Conservation (phyloP, 2,329 filamentous ascomycete species). For the Kalmusia sp. region DNA sequence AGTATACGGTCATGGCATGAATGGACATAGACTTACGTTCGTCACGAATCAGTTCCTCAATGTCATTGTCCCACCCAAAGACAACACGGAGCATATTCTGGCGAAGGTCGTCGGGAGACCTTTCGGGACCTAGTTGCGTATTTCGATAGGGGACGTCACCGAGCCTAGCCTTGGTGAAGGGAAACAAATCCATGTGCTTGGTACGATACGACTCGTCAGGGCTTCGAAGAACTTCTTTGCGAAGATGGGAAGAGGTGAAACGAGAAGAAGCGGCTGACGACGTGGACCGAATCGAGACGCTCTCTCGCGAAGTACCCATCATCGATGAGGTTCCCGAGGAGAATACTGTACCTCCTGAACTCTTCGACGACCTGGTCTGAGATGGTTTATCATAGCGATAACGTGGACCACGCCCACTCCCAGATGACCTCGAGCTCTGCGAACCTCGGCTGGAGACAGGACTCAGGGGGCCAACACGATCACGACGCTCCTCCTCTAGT, state of each 20-base stretch:
- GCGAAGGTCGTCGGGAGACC: conserved; percentile 74
- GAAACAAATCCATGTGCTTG: conserved; percentile 78
- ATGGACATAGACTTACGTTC: conserved; percentile 63
- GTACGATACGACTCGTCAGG: conserved; percentile 70
- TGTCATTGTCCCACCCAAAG: conserved; percentile 92
- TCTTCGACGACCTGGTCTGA: conserved; percentile 35
- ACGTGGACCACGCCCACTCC: conserved; percentile 50
- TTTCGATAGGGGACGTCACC: conserved; percentile 83
- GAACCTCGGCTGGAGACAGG: conserved; percentile 73
- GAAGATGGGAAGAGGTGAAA: conserved; percentile 70
- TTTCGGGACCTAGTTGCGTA: conserved; percentile 59
- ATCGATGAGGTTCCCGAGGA: conserved; percentile 68
- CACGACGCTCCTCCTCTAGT: conserved; percentile 65
- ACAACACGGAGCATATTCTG: conserved; percentile 91
- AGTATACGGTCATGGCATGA: conserved; percentile 13
- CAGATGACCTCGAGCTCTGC: conserved; percentile 60
- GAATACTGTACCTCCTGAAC: conserved; percentile 66
- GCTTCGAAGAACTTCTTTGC: conserved; percentile 80
- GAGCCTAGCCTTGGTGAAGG: conserved; percentile 80
- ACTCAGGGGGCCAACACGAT: conserved; percentile 71
- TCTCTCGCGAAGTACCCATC: conserved; percentile 54
- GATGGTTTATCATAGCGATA: conserved; percentile 56
- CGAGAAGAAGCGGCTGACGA: conserved; percentile 58
- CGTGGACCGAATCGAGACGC: conserved; percentile 62
- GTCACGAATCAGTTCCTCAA: conserved; percentile 81